Percentiles rank a stretch among this genome's conserved stretches.
phyloP scores from a whole-genome alignment of 1,284 basidiomycete genomes.

The Malassezia furfur region DNA sequence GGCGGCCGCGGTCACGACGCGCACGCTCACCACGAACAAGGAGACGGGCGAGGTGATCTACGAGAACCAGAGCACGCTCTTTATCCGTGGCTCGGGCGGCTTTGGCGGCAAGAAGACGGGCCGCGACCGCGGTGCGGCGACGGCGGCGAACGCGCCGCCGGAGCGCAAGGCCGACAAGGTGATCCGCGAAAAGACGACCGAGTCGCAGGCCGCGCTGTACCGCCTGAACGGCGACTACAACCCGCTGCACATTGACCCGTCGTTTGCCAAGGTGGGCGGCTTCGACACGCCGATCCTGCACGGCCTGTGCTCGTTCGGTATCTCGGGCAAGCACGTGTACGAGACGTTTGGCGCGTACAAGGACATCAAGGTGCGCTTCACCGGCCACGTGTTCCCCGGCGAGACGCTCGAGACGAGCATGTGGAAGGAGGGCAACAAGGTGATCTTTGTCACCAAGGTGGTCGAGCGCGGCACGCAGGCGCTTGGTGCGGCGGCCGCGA shows the following conservation, averaged over 20 bases:
- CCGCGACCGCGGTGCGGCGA: conserved; percentile 77
- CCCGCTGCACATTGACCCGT: conserved; percentile 84
- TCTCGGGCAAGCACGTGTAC: conserved; percentile 85
- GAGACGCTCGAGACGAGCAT: conserved; percentile 65
- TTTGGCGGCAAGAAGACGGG: conserved; percentile 86
- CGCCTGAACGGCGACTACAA: conserved; percentile 55
- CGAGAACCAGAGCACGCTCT: conserved; percentile 84
- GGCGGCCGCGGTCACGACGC: conserved; percentile 30
- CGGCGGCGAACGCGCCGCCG: conserved; percentile 73
- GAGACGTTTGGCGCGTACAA: conserved; percentile 75
- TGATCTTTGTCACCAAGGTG: conserved; percentile 75
- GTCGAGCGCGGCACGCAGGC: conserved; percentile 66
- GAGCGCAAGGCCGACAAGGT: conserved; percentile 42
- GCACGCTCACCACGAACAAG: conserved; percentile 28
- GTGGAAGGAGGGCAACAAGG: conserved; percentile 91
- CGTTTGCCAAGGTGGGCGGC: conserved; percentile 86
- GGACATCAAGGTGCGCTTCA: conserved; percentile 92
- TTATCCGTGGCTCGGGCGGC: conserved; percentile 86
- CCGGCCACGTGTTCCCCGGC: conserved; percentile 84
- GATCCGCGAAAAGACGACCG: conserved; percentile 37
- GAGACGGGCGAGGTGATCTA: conserved; percentile 70
- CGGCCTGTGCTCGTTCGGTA: conserved; percentile 84
- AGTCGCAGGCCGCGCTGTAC: conserved; percentile 63
- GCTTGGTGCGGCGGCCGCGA: conserved; percentile 66
- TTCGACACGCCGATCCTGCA: conserved; percentile 70